A percentile compares a stretch with the other conserved stretches of the same genome.
Evolutionary conservation across 306 rosid species (phyloP).

Genomic region (Phaseolus lunatus): DNA sequence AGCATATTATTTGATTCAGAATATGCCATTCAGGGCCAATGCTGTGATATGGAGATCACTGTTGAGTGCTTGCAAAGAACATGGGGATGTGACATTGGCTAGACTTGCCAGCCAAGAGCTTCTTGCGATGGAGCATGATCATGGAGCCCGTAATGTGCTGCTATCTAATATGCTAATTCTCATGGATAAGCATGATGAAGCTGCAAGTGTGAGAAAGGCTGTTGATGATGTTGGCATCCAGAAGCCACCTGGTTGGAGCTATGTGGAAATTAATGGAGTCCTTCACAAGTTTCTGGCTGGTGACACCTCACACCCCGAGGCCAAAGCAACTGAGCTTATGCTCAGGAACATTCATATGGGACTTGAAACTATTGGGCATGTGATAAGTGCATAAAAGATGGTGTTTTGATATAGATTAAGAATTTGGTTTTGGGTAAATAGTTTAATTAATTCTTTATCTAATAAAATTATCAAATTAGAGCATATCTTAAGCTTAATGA

Average conservation of each 20-base stretch:
- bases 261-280: conserved; percentile 51
- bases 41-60: conserved; percentile 56
- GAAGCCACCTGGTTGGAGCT: conserved; percentile 65
- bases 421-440: background rate
- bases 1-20: conserved; percentile 47
- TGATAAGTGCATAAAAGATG: conserved; percentile 42
- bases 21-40: conserved; percentile 56
- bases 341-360: conserved; percentile 44
- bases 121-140: conserved; percentile 55
- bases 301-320: conserved; percentile 36
- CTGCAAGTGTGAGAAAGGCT: conserved; percentile 48
- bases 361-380: conserved; percentile 40
- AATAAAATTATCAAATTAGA: background rate
- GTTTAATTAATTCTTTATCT: background rate
- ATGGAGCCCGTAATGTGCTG: conserved; percentile 54
- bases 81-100: conserved; percentile 52
- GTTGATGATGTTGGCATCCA: conserved; percentile 48
- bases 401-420: conserved; percentile 46
- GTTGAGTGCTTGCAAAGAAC: conserved; percentile 52
- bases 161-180: conserved; percentile 50
- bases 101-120: conserved; percentile 52
- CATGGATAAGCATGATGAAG: conserved; percentile 53
- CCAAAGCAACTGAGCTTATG: conserved; percentile 46
- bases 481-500: background rate
- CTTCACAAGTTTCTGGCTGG: conserved; percentile 55